These are phyloP conservation scores for Lipomyces chichibuensis DNA, from an alignment of 805 yeast genomes.

Conservation along the genomic window DNA sequence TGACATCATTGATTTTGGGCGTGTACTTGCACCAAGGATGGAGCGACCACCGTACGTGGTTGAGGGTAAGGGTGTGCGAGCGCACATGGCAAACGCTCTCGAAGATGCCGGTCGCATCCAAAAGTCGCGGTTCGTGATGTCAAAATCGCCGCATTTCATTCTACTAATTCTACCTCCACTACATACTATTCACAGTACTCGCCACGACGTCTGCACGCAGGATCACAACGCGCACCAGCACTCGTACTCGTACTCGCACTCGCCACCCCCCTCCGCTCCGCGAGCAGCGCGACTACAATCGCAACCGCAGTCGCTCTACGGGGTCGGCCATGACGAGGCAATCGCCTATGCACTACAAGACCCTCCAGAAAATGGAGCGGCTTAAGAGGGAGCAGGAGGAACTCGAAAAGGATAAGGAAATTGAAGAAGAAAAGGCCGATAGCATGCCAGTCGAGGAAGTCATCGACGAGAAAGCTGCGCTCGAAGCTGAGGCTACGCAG, in stretches of 20 bases:
- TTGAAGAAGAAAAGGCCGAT: background rate
- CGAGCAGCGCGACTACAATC: constrained; percentile 1
- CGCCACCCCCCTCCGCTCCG: background rate
- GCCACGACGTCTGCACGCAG: background rate
- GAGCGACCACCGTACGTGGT: no score
- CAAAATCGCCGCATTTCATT: background rate
- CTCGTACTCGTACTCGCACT: background rate
- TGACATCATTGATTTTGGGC: no score
- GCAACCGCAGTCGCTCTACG: background rate
- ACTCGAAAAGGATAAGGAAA: background rate
- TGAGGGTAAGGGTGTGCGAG: no score
- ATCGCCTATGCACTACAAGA: constrained; percentile 2
- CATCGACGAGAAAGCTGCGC: constrained; percentile 10
- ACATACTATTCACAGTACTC: background rate
- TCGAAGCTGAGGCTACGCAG: constrained; percentile 11
- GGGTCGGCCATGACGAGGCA: background rate
- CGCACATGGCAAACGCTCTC: no score
- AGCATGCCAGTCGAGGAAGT: background rate
- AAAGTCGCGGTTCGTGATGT: background rate
- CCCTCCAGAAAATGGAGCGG: constrained; percentile 3
- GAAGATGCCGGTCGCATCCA: no score
- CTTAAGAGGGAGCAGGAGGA: background rate
- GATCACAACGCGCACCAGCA: background rate
- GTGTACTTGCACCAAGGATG: no score
- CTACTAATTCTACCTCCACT: background rate